Conservation (phyloP, 306 rosid species). For the Quercus parvula region DNA sequence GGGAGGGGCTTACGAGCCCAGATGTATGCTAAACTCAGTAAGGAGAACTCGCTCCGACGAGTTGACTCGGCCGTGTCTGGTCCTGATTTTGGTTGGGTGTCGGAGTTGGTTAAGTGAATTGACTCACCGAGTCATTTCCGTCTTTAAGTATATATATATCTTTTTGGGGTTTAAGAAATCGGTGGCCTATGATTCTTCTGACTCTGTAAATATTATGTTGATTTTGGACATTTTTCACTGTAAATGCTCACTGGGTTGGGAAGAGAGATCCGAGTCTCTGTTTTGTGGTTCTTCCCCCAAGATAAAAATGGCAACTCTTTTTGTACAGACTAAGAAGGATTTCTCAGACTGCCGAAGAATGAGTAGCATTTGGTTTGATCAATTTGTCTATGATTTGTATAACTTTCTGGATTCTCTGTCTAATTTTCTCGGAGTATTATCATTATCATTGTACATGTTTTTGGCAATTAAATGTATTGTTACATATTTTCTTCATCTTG, state of each 20-base stretch:
- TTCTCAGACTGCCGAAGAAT: constrained; percentile 25
- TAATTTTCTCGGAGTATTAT: neutral
- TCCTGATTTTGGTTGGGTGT: constrained; percentile 69
- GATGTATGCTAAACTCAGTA: constrained; percentile 67
- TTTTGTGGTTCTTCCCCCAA: constrained; percentile 11
- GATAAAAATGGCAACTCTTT: neutral
- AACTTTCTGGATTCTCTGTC: neutral
- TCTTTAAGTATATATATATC: neutral
- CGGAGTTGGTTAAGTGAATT: constrained; percentile 51
- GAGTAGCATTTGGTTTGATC: constrained; percentile 19
- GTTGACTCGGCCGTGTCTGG: constrained; percentile 11
- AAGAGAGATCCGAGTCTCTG: neutral
- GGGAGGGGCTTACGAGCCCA: constrained; percentile 63
- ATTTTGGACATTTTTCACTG: constrained; percentile 19
- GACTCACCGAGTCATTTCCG: neutral
- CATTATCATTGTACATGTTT: neutral
- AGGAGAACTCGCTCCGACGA: constrained; percentile 46
- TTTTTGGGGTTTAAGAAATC: constrained; percentile 8
- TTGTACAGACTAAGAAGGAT: constrained; percentile 20
- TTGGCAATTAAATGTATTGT: neutral
- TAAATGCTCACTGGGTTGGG: constrained; percentile 21
- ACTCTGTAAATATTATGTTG: constrained; percentile 16
- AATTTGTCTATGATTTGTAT: constrained; percentile 22
- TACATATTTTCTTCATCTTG: neutral
- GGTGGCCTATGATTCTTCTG: constrained; percentile 31